Evolutionary conservation across 2,329 filamentous ascomycete genomes (phyloP), one percentile per base, ranked within the genome.

Genomic region (Fusarium nurragi): DNA sequence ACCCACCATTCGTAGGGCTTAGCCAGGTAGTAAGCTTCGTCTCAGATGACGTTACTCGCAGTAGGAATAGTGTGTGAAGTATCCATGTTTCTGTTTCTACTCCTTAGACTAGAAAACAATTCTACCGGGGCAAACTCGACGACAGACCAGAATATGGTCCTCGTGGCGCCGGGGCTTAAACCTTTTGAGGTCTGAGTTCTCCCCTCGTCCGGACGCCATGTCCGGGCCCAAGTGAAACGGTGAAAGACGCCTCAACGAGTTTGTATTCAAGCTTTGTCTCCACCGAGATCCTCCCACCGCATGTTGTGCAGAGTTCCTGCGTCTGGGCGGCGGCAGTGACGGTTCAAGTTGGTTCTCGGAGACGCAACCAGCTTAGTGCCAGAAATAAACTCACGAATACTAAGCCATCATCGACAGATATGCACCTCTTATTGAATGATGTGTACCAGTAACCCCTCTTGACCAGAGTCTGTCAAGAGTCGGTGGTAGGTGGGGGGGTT

Each of bases 291-390:
- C 45, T 65, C 55, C 54, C 61, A 58, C 69, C 54, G 40, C 48
- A 54, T 69, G 61, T 50, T 67, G 64, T 60, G 54, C 64, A 66
- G 59, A 69, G 65, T 71, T 71, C 67, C 60, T 71, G 68, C 63
- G 53, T 63, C 66, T 67, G 50, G 43, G 53, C 53, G 34, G 56
- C 57, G 54, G 59, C 51, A 49, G 53, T 53, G 53, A 60, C 65
- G 67, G 60, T 60, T 71, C 56, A 59, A 61, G 58, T 54, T 49
- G 19, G 36, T 51, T 58, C 38, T 43, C 37, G 25, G 37, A 40
- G 55, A 60, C 54, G 61, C 58, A 72, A 64, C 45, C 25, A 49
- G 67, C 30, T 54, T 72, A 68, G 69, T 34, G 43, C 21, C 16
- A 30, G 51, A 32, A 22, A 21, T 1, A n/a, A 14, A 34, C 30